A percentile compares a stretch with the other conserved stretches of the same genome.
Conservation (phyloP, 2,329 filamentous ascomycete species). For the Ceratocystis destructans region DNA sequence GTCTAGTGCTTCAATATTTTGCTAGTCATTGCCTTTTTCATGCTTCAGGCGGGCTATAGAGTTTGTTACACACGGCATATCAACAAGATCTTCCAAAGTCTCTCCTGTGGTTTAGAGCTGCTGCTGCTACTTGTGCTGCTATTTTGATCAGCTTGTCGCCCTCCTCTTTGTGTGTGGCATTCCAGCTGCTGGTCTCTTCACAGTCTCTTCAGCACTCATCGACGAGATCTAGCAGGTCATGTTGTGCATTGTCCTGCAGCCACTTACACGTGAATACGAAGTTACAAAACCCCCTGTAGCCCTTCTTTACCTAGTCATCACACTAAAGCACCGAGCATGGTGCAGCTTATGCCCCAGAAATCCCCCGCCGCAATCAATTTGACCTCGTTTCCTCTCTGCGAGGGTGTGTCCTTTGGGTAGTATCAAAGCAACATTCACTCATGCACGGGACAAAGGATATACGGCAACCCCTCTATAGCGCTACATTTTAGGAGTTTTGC, state of each 20-base stretch:
- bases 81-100: neutral
- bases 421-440: neutral
- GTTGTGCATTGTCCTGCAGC: neutral
- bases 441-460: neutral
- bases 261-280: slow-evolving; percentile 1
- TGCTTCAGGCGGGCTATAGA: neutral
- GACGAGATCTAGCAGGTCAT: neutral
- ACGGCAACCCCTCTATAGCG: neutral
- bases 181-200: neutral
- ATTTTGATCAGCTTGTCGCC: neutral
- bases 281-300: neutral
- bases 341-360: neutral
- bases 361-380: too few species aligned
- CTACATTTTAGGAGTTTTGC: neutral
- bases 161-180: neutral
- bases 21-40: neutral
- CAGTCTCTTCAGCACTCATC: neutral
- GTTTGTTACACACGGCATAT: neutral
- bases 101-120: too few species aligned
- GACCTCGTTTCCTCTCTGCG: neutral
- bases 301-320: neutral
- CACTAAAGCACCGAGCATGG: neutral
- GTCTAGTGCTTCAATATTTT: neutral
- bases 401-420: neutral
- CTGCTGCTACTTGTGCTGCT: neutral